Conservation (phyloP, 306 rosid genomes). For the Cucurbita argyrosperma region DNA sequence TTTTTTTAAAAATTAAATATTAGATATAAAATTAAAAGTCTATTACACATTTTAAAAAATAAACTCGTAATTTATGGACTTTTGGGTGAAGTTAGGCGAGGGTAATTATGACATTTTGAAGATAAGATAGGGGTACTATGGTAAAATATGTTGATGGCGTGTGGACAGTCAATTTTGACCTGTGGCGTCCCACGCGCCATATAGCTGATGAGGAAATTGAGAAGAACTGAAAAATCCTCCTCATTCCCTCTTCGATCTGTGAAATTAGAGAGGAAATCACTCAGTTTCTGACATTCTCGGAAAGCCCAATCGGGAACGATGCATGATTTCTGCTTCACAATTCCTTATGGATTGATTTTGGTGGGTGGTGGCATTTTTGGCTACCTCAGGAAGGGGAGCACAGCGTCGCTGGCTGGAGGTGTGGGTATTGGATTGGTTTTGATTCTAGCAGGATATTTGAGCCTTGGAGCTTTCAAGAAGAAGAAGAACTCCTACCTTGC, state of each 20-base stretch:
- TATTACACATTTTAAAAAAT: too few relatives aligned
- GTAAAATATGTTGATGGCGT: not conserved
- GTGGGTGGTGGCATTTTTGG: slow-evolving; percentile 62
- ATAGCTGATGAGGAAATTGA: not conserved
- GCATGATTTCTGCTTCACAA: slow-evolving; percentile 92
- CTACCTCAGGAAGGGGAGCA: slow-evolving; percentile 57
- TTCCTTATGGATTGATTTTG: slow-evolving; percentile 63
- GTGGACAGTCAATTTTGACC: slow-evolving; percentile 2
- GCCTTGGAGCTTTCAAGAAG: slow-evolving; percentile 60
- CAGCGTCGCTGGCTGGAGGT: slow-evolving; percentile 59
- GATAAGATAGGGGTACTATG: not conserved
- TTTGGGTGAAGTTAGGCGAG: not conserved
- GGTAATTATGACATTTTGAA: not conserved
- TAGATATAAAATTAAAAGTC: too few relatives aligned
- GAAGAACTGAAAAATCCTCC: not conserved
- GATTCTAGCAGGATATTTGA: slow-evolving; percentile 53
- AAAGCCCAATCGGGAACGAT: slow-evolving; percentile 28
- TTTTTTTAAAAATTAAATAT: too few relatives aligned
- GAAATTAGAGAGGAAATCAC: not conserved
- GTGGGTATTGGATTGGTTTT: slow-evolving; percentile 44
- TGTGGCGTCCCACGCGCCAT: slow-evolving; percentile 20
- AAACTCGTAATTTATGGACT: too few relatives aligned
- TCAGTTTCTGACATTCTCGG: slow-evolving; percentile 10
- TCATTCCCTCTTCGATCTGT: not conserved
- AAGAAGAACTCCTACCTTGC: slow-evolving; percentile 54